phyloP scores from a whole-genome alignment of 495 filamentous ascomycete species.

The Articulospora tetracladia region DNA sequence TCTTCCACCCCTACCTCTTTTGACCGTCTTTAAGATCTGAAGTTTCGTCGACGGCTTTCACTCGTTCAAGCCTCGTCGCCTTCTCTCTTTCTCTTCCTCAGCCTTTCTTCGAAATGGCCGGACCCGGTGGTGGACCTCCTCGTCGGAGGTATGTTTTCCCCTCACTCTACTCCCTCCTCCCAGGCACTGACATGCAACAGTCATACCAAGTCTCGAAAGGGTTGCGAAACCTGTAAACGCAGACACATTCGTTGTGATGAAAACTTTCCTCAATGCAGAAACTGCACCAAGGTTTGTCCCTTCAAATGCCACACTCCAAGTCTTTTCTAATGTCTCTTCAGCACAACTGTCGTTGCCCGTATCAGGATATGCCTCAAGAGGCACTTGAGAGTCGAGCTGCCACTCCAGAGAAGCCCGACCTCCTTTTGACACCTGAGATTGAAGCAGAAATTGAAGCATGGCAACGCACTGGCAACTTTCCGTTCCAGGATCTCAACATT shows the following conservation, averaged over 20 bases:
- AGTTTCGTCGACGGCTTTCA: constrained; percentile 25
- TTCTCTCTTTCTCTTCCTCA: constrained; percentile 10
- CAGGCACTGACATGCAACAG: constrained; percentile 38
- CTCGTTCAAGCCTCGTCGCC: constrained; percentile 25
- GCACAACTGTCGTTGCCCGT: constrained; percentile 96
- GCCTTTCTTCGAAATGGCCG: constrained; percentile 50
- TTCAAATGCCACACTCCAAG: constrained; percentile 17
- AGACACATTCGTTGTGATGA: constrained; percentile 98
- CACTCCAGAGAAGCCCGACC: constrained; percentile 68
- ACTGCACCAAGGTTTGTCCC: too few species aligned
- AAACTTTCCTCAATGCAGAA: constrained; percentile 82
- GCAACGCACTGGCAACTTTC: constrained; percentile 79
- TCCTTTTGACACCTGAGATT: constrained; percentile 36
- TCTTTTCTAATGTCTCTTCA: constrained; percentile 58
- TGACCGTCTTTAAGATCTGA: constrained; percentile 14
- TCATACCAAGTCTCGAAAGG: constrained; percentile 97
- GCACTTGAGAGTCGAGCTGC: constrained; percentile 45
- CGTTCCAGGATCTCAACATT: constrained; percentile 77
- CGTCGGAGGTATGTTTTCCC: constrained; percentile 53
- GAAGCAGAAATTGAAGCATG: constrained; percentile 59
- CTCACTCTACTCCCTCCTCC: constrained; percentile 11
- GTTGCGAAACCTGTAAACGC: constrained; percentile 95
- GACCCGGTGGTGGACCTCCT: constrained; percentile 68
- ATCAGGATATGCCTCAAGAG: constrained; percentile 76
- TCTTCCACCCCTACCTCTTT: not conserved